These are phyloP conservation scores for Scenedesmus sp. DNA, from an alignment of 163 green algal species.

Conservation along the genomic window DNA sequence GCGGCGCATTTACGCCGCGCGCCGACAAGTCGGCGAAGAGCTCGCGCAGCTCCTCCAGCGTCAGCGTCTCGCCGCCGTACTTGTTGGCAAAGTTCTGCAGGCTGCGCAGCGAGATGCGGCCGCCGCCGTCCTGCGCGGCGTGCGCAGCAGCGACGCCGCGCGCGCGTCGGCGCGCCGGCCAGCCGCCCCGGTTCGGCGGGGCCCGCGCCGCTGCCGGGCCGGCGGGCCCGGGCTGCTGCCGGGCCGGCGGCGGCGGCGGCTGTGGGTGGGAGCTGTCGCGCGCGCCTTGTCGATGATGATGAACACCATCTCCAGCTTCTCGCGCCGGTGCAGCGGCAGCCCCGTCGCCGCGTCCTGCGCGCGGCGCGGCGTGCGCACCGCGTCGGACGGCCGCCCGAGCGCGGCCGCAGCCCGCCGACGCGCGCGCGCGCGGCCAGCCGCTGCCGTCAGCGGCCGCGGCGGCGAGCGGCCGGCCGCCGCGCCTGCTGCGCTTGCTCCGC, in stretches of 20 bases:
- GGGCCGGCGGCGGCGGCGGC: neutral
- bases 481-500: slow-evolving; percentile 37
- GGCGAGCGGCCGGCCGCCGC: neutral
- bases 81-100: slow-evolving; percentile 44
- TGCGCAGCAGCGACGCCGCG: too few relatives aligned
- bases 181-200: too few relatives aligned
- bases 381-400: too few relatives aligned
- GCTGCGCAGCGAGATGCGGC: slow-evolving; percentile 34
- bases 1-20: too few relatives aligned
- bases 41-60: slow-evolving; percentile 17
- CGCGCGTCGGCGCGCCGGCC: too few relatives aligned
- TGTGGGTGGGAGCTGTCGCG: too few relatives aligned
- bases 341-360: slow-evolving; percentile 35
- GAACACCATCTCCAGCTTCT: slow-evolving; percentile 43
- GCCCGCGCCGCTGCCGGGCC: too few relatives aligned
- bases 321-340: slow-evolving; percentile 25
- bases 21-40: slow-evolving; percentile 44
- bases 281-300: slow-evolving; percentile 40
- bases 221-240: neutral
- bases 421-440: too few relatives aligned
- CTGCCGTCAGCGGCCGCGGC: too few relatives aligned
- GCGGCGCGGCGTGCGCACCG: too few relatives aligned
- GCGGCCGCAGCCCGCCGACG: too few relatives aligned
- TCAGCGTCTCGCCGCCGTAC: slow-evolving; percentile 44
- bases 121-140: slow-evolving; percentile 34